Evolutionary conservation across 805 yeast species (phyloP).

Genomic region (Saturnispora ahearnii): DNA sequence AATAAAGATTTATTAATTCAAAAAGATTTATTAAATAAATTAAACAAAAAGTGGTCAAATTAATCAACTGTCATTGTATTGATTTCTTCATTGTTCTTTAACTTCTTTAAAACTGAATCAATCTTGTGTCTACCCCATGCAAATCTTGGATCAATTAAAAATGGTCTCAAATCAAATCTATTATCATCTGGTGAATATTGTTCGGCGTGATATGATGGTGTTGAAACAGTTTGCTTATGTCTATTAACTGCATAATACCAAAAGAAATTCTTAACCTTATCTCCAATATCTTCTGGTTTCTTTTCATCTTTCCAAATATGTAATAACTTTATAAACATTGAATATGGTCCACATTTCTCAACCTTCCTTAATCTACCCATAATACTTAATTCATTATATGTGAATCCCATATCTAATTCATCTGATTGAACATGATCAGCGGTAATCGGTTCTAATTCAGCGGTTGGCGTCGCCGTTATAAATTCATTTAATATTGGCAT

Average conservation of each 20-base stretch:
- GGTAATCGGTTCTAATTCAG: conserved; percentile 95
- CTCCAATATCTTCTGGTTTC: conserved; percentile 79
- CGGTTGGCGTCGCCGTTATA: conserved; percentile 90
- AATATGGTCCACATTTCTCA: conserved; percentile 92
- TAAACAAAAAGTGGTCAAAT: conserved; percentile 29
- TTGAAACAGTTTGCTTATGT: conserved; percentile 94
- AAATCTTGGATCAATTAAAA: conserved; percentile 81
- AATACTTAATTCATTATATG: conserved; percentile 84
- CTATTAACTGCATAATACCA: conserved; percentile 91
- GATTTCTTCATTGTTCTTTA: conserved; percentile 32
- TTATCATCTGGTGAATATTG: conserved; percentile 98
- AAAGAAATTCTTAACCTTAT: conserved; percentile 86
- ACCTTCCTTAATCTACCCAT: conserved; percentile 90
- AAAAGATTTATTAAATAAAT: conserved; percentile 20
- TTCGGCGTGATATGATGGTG: conserved; percentile 97
- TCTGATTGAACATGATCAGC: conserved; percentile 89
- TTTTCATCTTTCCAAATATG: conserved; percentile 88
- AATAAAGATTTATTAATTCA: conserved; percentile 18
- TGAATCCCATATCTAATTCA: conserved; percentile 97
- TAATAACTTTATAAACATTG: conserved; percentile 81
- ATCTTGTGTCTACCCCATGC: conserved; percentile 86
- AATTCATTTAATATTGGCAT: conserved; percentile 73
- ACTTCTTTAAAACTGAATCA: conserved; percentile 62
- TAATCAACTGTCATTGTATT: conserved; percentile 42
- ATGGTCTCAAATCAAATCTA: conserved; percentile 93